Conservation (phyloP, 768 basidiomycete genomes). For the Trametes maxima region DNA sequence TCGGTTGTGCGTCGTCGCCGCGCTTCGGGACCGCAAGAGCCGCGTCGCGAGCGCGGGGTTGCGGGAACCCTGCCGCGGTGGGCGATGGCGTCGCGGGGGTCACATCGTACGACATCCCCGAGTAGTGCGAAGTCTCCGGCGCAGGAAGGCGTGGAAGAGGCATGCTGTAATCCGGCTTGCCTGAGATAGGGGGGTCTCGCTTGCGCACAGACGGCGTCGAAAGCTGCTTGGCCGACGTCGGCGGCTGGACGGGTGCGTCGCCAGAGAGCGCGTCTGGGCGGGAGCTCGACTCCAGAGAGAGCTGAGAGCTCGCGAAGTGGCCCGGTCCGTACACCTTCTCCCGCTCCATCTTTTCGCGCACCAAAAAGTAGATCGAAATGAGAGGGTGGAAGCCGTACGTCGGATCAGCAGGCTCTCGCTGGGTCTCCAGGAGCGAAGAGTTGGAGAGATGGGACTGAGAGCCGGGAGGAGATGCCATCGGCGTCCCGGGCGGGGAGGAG, state of each 20-base stretch:
- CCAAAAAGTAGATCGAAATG: slow-evolving; percentile 94
- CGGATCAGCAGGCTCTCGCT: slow-evolving; percentile 67
- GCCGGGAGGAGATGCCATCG: slow-evolving; percentile 60
- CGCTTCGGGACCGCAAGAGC: slow-evolving; percentile 42
- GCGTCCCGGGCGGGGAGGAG: slow-evolving; percentile 52
- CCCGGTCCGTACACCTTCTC: slow-evolving; percentile 93
- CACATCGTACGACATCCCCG: slow-evolving; percentile 78
- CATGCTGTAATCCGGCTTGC: slow-evolving; percentile 77
- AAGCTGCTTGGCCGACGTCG: slow-evolving; percentile 33
- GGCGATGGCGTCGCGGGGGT: slow-evolving; percentile 56
- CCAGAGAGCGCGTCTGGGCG: slow-evolving; percentile 22
- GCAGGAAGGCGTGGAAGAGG: slow-evolving; percentile 78
- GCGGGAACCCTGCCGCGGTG: slow-evolving; percentile 51
- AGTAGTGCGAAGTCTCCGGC: slow-evolving; percentile 80
- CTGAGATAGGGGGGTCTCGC: slow-evolving; percentile 37
- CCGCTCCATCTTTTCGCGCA: slow-evolving; percentile 92
- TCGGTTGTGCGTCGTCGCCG: slow-evolving; percentile 30
- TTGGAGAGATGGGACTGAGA: slow-evolving; percentile 59
- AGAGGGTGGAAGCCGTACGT: slow-evolving; percentile 93
- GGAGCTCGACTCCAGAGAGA: slow-evolving; percentile 52
- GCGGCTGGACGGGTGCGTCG: slow-evolving; percentile 26
- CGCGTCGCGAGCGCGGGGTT: slow-evolving; percentile 71
- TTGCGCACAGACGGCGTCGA: slow-evolving; percentile 38
- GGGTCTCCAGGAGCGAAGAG: slow-evolving; percentile 49
- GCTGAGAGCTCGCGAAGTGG: slow-evolving; percentile 90